These are phyloP conservation scores for Pyrenophora graminea DNA, from an alignment of 2,329 filamentous ascomycete genomes.

Conservation along the genomic window DNA sequence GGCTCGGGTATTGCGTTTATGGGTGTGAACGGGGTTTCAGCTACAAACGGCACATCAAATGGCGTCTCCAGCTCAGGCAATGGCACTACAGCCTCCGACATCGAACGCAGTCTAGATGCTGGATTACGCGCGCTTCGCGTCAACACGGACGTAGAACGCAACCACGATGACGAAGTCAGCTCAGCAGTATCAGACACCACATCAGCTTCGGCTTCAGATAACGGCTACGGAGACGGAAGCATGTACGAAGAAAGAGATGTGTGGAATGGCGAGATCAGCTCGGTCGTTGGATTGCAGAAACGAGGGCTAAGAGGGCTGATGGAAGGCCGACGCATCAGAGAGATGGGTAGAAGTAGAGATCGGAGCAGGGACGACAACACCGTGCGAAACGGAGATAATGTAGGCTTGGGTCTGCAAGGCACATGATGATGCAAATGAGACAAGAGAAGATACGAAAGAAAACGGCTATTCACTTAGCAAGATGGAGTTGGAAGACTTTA, in stretches of 20 bases:
- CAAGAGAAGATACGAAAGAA: not conserved
- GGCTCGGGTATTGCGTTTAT: conserved; percentile 77
- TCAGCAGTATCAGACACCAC: conserved; percentile 39
- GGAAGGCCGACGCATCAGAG: conserved; percentile 86
- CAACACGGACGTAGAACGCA: conserved; percentile 53
- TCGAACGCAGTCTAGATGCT: conserved; percentile 39
- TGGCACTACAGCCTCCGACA: conserved; percentile 13
- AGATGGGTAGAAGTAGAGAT: conserved; percentile 59
- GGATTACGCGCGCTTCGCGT: conserved; percentile 52
- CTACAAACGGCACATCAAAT: conserved; percentile 35
- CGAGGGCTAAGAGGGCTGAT: conserved; percentile 87
- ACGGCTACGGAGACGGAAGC: conserved; percentile 40
- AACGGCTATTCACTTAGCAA: conserved; percentile 15
- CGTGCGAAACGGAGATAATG: conserved; percentile 29
- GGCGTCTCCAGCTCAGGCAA: conserved; percentile 12
- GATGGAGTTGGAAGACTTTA: conserved; percentile 9
- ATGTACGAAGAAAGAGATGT: conserved; percentile 61
- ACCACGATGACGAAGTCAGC: conserved; percentile 42
- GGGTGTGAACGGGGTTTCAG: conserved; percentile 34
- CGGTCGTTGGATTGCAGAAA: conserved; percentile 95
- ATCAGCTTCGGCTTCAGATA: conserved; percentile 40
- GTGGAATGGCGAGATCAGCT: conserved; percentile 81
- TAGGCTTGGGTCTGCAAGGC: conserved; percentile 36
- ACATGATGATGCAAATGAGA: conserved; percentile 8
- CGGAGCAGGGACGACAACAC: conserved; percentile 36